These are phyloP conservation scores for Phytophthora rubi DNA, from an alignment of 352 stramenopile genomes.

Conservation along the genomic window DNA sequence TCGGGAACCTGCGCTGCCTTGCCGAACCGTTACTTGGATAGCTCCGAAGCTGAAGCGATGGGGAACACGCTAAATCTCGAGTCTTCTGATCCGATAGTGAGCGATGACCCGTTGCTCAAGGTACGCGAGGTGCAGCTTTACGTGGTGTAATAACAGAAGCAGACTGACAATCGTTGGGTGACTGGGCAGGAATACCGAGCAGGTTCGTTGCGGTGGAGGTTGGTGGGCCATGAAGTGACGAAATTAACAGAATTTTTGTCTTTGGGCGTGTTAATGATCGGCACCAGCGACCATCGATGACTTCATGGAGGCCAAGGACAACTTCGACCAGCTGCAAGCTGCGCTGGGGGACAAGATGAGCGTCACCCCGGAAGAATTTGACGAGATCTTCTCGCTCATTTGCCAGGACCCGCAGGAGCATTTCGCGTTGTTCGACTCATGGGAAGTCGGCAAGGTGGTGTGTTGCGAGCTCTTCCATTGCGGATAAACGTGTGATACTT, in stretches of 20 bases:
- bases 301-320: slow-evolving; percentile 58
- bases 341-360: slow-evolving; percentile 82
- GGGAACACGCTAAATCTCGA: slow-evolving; percentile 52
- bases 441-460: slow-evolving; percentile 60
- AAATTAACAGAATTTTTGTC: slow-evolving; percentile 1
- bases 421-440: slow-evolving; percentile 75
- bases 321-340: slow-evolving; percentile 68
- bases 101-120: slow-evolving; percentile 48
- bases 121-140: slow-evolving; percentile 22
- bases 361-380: slow-evolving; percentile 72
- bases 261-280: slow-evolving; percentile 1
- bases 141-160: not conserved
- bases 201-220: not conserved
- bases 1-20: slow-evolving; percentile 12
- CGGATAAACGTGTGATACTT: not conserved
- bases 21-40: not conserved
- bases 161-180: not conserved
- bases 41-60: slow-evolving; percentile 23
- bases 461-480: slow-evolving; percentile 8
- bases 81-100: slow-evolving; percentile 43
- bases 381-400: slow-evolving; percentile 81
- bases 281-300: slow-evolving; percentile 37
- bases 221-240: not conserved
- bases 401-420: slow-evolving; percentile 73
- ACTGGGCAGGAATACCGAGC: slow-evolving; percentile 12